Base-by-base conservation (phyloP, 1,284 basidiomycete genomes). In the Tilletia setariae region DNA sequence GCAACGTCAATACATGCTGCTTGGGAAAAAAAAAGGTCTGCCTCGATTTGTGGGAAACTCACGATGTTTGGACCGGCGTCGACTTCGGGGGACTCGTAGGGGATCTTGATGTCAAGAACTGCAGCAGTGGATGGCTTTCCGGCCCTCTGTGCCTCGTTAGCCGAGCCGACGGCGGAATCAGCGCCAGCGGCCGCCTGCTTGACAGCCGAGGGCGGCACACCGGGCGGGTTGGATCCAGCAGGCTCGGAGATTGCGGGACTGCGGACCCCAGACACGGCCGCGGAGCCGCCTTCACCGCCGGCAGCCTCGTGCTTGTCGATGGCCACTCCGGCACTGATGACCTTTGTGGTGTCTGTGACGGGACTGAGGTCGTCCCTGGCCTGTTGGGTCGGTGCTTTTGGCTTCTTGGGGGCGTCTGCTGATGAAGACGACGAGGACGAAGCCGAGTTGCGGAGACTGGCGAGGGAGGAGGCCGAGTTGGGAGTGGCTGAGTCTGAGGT, bases 101-200 rank as follows among this genome's bases (percentile, higher is more conserved):
- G 78, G 42, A 80, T 74, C 64, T 71, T 69, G 30, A 79, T 42
- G 68, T 77, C 74, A 71, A 79, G 78, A 3, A n/a, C 46, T 7
- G 46, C 19, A 19, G 46, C 19, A 23, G 46, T 23, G 7, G 46
- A n/a, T 4, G 46, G 35, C 35, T 40, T n/a, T 67, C 46, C 19
- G 73, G 71, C 6, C 70, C 63, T 63, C 73, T 76, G 19, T 75
- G 68, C 42, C 35, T 40, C 11, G 35, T 40, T 40, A 4, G 35
- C 35, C 6, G 35, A 40, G 35, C 6, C 35, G 35, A 40, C 35
- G 11, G 35, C 35, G 11, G 35, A 40, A 40, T 40, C 35, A 11
- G 35, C 35, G 35, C 35, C 35, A 40, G 35, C 35, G 11, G 35
- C 35, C 6, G 35, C 35, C 35, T 40, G 35, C 35, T 40, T 40